These are phyloP conservation scores for Plantago lanceolata DNA, from an alignment of 305 asterid genomes.

Conservation along the genomic window DNA sequence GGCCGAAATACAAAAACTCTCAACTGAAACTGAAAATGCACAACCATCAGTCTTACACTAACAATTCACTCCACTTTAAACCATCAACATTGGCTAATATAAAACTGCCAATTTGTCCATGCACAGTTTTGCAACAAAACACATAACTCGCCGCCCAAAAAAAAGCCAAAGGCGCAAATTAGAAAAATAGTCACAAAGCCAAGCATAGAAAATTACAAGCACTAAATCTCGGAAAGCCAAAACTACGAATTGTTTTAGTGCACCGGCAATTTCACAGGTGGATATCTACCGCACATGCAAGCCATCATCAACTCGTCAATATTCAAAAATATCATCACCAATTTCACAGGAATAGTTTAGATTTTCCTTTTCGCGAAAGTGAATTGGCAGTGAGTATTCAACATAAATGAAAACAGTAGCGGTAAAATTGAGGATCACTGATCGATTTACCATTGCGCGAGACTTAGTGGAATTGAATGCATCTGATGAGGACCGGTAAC, in stretches of 20 bases:
- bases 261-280: conserved; percentile 16
- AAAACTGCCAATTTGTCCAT: neutral
- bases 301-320: conserved; percentile 1
- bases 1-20: neutral
- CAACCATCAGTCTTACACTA: neutral
- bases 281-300: conserved; percentile 27
- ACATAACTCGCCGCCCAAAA: neutral
- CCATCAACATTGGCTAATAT: neutral
- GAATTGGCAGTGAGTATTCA: neutral
- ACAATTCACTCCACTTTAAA: neutral
- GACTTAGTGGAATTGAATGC: neutral
- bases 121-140: neutral
- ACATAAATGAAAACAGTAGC: neutral
- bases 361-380: neutral
- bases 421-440: neutral
- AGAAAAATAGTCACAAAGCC: conserved; percentile 19
- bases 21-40: neutral
- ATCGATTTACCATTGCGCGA: neutral
- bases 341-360: neutral
- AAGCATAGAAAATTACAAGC: conserved; percentile 20
- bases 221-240: conserved; percentile 19
- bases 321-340: too few species aligned
- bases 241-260: conserved; percentile 13
- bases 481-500: neutral
- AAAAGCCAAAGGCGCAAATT: neutral